Percentiles rank a stretch among this genome's conserved stretches.
These are phyloP conservation scores for Daldinia decipiens DNA, from an alignment of 495 filamentous ascomycete species.

Conservation along the genomic window DNA sequence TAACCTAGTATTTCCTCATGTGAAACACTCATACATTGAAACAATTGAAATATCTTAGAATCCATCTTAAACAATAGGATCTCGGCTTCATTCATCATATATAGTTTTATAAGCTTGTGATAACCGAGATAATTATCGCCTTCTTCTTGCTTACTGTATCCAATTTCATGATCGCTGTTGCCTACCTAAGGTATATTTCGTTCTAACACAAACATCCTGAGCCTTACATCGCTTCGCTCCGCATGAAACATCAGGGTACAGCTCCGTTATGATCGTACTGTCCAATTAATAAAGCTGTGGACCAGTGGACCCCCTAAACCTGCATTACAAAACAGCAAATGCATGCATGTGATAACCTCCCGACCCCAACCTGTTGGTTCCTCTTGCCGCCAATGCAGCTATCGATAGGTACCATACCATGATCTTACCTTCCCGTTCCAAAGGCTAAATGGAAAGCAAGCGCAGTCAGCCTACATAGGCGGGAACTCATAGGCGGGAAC, in stretches of 20 bases:
- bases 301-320: background rate
- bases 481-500: constrained; percentile 18
- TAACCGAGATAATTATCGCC: no score
- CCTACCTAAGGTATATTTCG: no score
- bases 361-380: constrained; percentile 27
- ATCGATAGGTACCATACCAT: no score
- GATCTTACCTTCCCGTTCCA: background rate
- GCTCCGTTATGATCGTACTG: background rate
- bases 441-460: background rate
- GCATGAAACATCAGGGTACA: background rate
- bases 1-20: background rate
- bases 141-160: no score
- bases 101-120: no score
- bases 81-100: background rate
- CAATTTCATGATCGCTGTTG: no score
- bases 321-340: constrained; percentile 16
- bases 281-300: background rate
- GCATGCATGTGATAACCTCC: constrained; percentile 30
- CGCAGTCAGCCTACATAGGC: background rate
- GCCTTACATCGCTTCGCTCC: no score
- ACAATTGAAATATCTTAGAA: constrained; percentile 35
- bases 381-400: constrained; percentile 26
- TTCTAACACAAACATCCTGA: no score
- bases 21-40: constrained; percentile 11
- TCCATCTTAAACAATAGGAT: constrained; percentile 16